These are phyloP conservation scores for Pyrenophora tritici-repentis DNA, from an alignment of 2,329 filamentous ascomycete species.

Conservation along the genomic window DNA sequence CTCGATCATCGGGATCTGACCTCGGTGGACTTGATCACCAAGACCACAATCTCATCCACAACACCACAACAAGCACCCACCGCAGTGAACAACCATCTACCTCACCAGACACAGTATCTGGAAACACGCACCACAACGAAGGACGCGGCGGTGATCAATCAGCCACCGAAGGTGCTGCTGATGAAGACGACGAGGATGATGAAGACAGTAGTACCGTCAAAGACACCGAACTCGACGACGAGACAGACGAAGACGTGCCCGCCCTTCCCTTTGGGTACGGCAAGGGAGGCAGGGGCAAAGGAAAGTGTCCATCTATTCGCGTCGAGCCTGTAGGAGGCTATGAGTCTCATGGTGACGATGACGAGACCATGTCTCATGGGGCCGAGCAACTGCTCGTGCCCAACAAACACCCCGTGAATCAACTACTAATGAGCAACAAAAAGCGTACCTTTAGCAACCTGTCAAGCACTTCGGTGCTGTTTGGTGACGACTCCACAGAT, in stretches of 20 bases:
- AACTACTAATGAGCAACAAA: slow-evolving; percentile 39
- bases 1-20: slow-evolving; percentile 31
- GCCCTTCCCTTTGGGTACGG: slow-evolving; percentile 42
- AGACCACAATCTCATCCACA: slow-evolving; percentile 36
- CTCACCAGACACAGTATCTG: slow-evolving; percentile 23
- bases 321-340: slow-evolving; percentile 41
- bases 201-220: slow-evolving; percentile 41
- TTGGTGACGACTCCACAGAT: slow-evolving; percentile 42
- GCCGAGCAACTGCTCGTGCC: slow-evolving; percentile 31
- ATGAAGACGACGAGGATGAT: slow-evolving; percentile 44
- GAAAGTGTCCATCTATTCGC: slow-evolving; percentile 45
- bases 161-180: slow-evolving; percentile 34
- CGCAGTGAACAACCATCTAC: slow-evolving; percentile 29
- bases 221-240: slow-evolving; percentile 42
- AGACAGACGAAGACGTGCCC: slow-evolving; percentile 41
- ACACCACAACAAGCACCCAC: slow-evolving; percentile 25
- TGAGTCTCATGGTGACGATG: slow-evolving; percentile 37
- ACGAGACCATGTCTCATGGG: slow-evolving; percentile 34
- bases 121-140: slow-evolving; percentile 28
- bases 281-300: slow-evolving; percentile 42
- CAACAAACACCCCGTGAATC: slow-evolving; percentile 37
- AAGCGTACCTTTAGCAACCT: slow-evolving; percentile 49
- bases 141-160: slow-evolving; percentile 35
- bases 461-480: slow-evolving; percentile 46
- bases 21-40: slow-evolving; percentile 39